Percentiles rank a stretch among this genome's conserved stretches.
phyloP scores from a whole-genome alignment of 805 yeast genomes.

The Ogataea pini region DNA sequence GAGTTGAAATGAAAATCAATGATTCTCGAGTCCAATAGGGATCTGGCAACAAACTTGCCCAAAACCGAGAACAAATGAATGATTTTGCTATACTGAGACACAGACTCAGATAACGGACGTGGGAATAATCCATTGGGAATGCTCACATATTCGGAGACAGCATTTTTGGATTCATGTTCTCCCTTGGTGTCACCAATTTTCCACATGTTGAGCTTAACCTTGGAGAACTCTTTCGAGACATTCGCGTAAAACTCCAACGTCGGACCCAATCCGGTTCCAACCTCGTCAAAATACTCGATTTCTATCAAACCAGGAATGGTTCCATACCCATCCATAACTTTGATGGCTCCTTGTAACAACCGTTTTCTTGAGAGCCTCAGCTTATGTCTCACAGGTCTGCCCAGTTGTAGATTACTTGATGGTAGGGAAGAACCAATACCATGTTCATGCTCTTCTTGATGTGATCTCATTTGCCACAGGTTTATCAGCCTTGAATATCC shows the following conservation, averaged over 20 bases:
- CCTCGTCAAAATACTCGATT: slow-evolving; percentile 86
- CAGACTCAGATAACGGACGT: slow-evolving; percentile 43
- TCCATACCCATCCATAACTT: slow-evolving; percentile 75
- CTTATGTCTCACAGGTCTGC: slow-evolving; percentile 77
- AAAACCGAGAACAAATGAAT: slow-evolving; percentile 59
- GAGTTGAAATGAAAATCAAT: slow-evolving; percentile 79
- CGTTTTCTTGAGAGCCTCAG: slow-evolving; percentile 72
- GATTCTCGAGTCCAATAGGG: slow-evolving; percentile 83
- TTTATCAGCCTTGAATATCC: slow-evolving; percentile 84
- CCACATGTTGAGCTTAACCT: slow-evolving; percentile 66
- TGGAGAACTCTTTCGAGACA: slow-evolving; percentile 74
- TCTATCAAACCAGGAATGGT: slow-evolving; percentile 80
- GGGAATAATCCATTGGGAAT: slow-evolving; percentile 71
- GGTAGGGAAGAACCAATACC: slow-evolving; percentile 20
- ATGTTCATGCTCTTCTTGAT: slow-evolving; percentile 38
- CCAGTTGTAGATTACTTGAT: slow-evolving; percentile 49
- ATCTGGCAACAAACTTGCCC: slow-evolving; percentile 85
- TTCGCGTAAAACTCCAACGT: slow-evolving; percentile 88
- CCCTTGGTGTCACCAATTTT: slow-evolving; percentile 34
- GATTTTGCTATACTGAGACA: slow-evolving; percentile 42
- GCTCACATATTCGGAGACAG: slow-evolving; percentile 37
- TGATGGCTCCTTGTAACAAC: slow-evolving; percentile 73
- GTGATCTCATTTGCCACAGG: slow-evolving; percentile 64
- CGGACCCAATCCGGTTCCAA: slow-evolving; percentile 96
- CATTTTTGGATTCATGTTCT: slow-evolving; percentile 9